Evolutionary conservation across 768 basidiomycete species (phyloP), one percentile per base, ranked within the genome.

Genomic region (Naganishia vaughanmartiniae): DNA sequence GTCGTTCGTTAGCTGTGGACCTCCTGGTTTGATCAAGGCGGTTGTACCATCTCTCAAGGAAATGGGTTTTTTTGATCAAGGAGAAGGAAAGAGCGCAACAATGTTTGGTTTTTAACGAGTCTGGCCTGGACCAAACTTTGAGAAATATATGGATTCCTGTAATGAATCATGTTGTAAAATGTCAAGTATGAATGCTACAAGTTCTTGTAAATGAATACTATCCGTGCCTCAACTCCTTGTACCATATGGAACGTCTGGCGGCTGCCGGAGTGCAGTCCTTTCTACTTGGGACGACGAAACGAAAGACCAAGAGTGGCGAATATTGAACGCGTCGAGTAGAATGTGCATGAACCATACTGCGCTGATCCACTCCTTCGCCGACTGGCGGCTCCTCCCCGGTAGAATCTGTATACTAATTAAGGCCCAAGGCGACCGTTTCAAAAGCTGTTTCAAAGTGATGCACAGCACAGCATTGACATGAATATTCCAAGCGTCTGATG

Each of bases 1-100:
- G 45, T 9, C 15, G 7, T 15, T 21, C 15, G 45, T 17, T 6
- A 66, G 65, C n/a, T 66, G 67, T 26, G 67, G 67, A 5, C 67
- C 67, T 0, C 54, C 67, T 53, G 67, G 67, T 12, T 34, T 70
- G 39, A 54, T 63, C 21, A 30, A 60, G 21, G 58, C 36, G 19
- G 58, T 36, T 14, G 65, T 63, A 42, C 48, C 48, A n/a, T 10
- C 58, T 10, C 31, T 65, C 24, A 63, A 70, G 42, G 36, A 46
- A 15, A 46, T 58, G 69, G 60, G 69, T 6, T 70, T 70, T 28
- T 24, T 70, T 39, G 34, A 70, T 24, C 58, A 70, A 26, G 69
- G 58, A 21, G 69, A 70, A 26, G 69, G 58, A 21, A 53, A 63
- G 58, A 70, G 24, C 17, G 34, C 34, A 12, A 36, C 34, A 36